A percentile compares a stretch with the other conserved stretches of the same genome.
phyloP scores from a whole-genome alignment of 768 basidiomycete genomes.

The Lactarius tabidus region DNA sequence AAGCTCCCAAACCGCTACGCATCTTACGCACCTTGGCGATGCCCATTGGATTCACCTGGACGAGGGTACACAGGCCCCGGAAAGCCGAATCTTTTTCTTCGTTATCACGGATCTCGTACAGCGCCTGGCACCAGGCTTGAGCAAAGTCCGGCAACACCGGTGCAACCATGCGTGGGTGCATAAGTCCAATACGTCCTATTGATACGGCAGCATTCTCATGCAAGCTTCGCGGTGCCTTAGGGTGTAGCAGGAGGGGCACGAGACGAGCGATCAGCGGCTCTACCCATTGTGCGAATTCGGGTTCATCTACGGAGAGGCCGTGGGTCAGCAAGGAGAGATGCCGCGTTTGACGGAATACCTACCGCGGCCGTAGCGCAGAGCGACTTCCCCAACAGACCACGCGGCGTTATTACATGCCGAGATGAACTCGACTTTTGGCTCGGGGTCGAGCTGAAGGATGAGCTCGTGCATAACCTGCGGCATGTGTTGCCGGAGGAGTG shows the following conservation, averaged over 20 bases:
- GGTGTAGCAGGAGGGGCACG: slow-evolving; percentile 88
- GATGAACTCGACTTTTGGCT: slow-evolving; percentile 90
- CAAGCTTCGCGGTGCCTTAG: slow-evolving; percentile 88
- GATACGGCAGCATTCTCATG: slow-evolving; percentile 99
- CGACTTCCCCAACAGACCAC: slow-evolving; percentile 99
- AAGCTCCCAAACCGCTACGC: not conserved
- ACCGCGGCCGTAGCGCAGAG: slow-evolving; percentile 86
- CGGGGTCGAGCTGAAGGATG: slow-evolving; percentile 84
- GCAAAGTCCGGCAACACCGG: slow-evolving; percentile 89
- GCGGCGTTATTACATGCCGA: slow-evolving; percentile 99
- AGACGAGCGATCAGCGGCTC: slow-evolving; percentile 80
- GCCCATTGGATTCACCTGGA: slow-evolving; percentile 90
- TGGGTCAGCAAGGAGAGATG: not conserved
- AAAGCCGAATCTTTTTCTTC: slow-evolving; percentile 99
- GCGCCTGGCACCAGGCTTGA: slow-evolving; percentile 93
- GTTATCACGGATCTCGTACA: slow-evolving; percentile 98
- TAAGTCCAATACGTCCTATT: slow-evolving; percentile 92
- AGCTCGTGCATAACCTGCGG: slow-evolving; percentile 87
- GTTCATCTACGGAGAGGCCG: slow-evolving; percentile 49
- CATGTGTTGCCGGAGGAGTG: slow-evolving; percentile 78
- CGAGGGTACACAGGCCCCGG: slow-evolving; percentile 92
- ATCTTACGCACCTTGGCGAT: slow-evolving; percentile 72
- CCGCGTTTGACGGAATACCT: slow-evolving; percentile 27
- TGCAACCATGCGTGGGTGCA: slow-evolving; percentile 85
- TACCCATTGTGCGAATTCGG: slow-evolving; percentile 91